A percentile compares a stretch with the other conserved stretches of the same genome.
Evolutionary conservation across 1,284 basidiomycete genomes (phyloP).

Genomic region (Takashimella koratensis): DNA sequence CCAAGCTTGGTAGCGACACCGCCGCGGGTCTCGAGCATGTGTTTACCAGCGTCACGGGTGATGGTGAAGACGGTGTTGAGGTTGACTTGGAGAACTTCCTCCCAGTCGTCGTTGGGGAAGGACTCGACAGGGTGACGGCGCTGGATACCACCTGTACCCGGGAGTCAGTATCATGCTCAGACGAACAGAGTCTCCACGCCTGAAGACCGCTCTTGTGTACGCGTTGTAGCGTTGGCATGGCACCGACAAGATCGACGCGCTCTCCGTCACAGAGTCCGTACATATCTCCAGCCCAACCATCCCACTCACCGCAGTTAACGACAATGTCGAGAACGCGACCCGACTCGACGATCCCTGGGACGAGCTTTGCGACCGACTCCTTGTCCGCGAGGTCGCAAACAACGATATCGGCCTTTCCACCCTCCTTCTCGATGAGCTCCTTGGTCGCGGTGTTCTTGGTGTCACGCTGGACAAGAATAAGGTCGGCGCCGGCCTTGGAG

Average conservation of each 20-base stretch:
- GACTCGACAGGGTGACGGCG: constrained; percentile 73
- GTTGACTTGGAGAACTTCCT: constrained; percentile 64
- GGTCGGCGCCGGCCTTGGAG: constrained; percentile 63
- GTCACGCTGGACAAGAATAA: constrained; percentile 71
- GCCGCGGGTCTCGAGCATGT: constrained; percentile 50
- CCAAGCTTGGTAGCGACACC: constrained; percentile 44
- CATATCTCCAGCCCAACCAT: no score
- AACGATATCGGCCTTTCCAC: constrained; percentile 55
- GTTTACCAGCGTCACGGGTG: constrained; percentile 48
- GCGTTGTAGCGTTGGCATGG: no score
- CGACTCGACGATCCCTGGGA: constrained; percentile 57
- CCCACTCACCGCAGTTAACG: constrained; percentile 78
- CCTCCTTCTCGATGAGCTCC: constrained; percentile 55
- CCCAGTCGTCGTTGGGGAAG: constrained; percentile 84
- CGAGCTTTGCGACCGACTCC: constrained; percentile 62
- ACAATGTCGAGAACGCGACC: constrained; percentile 69
- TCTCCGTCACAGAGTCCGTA: no score
- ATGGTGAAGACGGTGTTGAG: constrained; percentile 51
- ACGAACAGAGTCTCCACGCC: no score
- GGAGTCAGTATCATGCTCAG: no score
- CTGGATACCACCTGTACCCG: constrained; percentile 77
- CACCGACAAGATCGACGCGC: no score
- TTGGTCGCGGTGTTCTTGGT: constrained; percentile 58
- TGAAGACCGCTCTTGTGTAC: no score
- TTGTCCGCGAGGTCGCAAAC: constrained; percentile 72